Conservation (phyloP, 345 rosid genomes). For the Salix dunnii region DNA sequence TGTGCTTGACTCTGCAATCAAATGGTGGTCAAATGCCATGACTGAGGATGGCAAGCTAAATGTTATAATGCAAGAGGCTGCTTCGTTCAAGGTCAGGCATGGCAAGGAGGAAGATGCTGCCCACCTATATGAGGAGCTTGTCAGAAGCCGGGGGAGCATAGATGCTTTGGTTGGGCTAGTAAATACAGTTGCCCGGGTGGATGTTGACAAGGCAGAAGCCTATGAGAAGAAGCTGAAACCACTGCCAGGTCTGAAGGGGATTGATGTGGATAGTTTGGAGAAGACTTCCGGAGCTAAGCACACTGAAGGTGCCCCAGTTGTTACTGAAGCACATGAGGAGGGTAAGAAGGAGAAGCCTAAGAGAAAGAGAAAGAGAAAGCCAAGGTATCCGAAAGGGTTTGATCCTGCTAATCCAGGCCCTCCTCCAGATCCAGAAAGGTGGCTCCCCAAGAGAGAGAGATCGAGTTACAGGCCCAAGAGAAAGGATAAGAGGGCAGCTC, state of each 20-base stretch:
- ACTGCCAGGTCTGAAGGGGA: slow-evolving; percentile 61
- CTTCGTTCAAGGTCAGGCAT: slow-evolving; percentile 86
- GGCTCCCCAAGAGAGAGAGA: slow-evolving; percentile 96
- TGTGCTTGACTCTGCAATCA: slow-evolving; percentile 71
- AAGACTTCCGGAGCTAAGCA: slow-evolving; percentile 85
- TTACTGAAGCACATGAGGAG: slow-evolving; percentile 44
- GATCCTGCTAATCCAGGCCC: slow-evolving; percentile 97
- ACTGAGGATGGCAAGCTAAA: slow-evolving; percentile 63
- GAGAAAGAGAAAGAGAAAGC: slow-evolving; percentile 98
- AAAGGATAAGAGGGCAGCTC: slow-evolving; percentile 94
- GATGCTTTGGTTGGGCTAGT: slow-evolving; percentile 87
- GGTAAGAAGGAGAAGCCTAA: slow-evolving; percentile 73
- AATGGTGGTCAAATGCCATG: slow-evolving; percentile 93
- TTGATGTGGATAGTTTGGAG: slow-evolving; percentile 76
- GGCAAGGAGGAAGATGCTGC: slow-evolving; percentile 82
- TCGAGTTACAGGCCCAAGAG: slow-evolving; percentile 91
- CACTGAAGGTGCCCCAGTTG: slow-evolving; percentile 47
- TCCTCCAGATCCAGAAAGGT: slow-evolving; percentile 95
- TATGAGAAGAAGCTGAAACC: slow-evolving; percentile 79
- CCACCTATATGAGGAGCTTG: slow-evolving; percentile 72
- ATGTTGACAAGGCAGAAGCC: slow-evolving; percentile 82
- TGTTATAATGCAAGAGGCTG: slow-evolving; percentile 84
- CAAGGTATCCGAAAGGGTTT: slow-evolving; percentile 95
- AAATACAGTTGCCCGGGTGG: slow-evolving; percentile 71
- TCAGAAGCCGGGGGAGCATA: slow-evolving; percentile 57